Conservation (phyloP, 768 basidiomycete genomes). For the Hygrophoropsis aurantiaca region DNA sequence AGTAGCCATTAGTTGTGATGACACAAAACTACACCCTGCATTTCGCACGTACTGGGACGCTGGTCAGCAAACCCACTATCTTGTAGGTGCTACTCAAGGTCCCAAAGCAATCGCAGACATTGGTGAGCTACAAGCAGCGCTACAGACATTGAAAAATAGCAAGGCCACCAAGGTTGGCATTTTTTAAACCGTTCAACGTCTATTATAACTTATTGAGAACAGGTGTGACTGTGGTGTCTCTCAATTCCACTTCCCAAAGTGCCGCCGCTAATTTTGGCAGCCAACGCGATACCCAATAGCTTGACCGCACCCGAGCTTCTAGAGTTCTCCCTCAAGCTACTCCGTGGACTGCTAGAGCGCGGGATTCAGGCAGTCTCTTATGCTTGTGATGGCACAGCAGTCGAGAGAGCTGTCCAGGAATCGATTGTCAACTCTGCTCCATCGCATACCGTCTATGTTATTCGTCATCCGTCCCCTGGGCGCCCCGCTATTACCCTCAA, state of each 20-base stretch:
- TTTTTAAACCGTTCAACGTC: no score
- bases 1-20: slow-evolving; percentile 31
- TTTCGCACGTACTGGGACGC: slow-evolving; percentile 26
- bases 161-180: no score
- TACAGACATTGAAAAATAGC: no score
- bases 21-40: slow-evolving; percentile 31
- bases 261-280: no score
- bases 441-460: neutral
- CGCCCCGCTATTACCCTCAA: neutral
- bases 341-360: neutral
- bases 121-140: no score
- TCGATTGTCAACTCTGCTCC: neutral
- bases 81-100: slow-evolving; percentile 27
- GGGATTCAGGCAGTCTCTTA: no score
- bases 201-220: no score
- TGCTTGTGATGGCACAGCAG: neutral
- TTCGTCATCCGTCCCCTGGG: neutral
- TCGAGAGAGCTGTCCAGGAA: neutral
- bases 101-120: slow-evolving; percentile 9
- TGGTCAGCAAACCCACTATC: slow-evolving; percentile 11
- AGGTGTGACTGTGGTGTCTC: no score
- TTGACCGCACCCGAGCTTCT: slow-evolving; percentile 17
- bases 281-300: no score
- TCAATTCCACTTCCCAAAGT: no score
- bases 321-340: neutral